phyloP scores from a whole-genome alignment of 1,284 basidiomycete species.

The Jaminaea rosea region DNA sequence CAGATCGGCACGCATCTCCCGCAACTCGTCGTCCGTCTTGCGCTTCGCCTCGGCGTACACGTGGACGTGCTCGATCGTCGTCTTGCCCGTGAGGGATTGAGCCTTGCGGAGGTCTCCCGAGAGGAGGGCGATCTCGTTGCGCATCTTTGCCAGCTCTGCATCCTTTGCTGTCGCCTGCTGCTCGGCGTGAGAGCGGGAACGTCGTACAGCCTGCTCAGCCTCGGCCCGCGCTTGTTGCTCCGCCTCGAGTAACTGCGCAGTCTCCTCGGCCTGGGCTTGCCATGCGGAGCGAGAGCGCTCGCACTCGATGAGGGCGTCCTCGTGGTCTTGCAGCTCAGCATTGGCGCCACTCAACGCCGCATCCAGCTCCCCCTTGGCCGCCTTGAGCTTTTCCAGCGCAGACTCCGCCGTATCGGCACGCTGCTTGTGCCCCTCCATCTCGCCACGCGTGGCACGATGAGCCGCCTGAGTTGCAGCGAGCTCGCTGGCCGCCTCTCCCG shows the following conservation, averaged over 20 bases:
- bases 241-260: conserved; percentile 28
- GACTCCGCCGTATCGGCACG: conserved; percentile 57
- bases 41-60: conserved; percentile 94
- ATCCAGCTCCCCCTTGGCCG: conserved; percentile 53
- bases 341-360: conserved; percentile 65
- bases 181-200: conserved; percentile 15
- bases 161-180: conserved; percentile 64
- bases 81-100: conserved; percentile 78
- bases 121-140: conserved; percentile 59
- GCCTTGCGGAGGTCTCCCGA: conserved; percentile 55
- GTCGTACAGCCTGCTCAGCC: no score
- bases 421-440: conserved; percentile 69
- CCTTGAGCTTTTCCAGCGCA: conserved; percentile 18
- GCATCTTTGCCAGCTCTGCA: conserved; percentile 71
- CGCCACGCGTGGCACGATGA: conserved; percentile 63
- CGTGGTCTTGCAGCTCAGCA: conserved; percentile 29
- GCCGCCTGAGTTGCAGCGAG: conserved; percentile 62
- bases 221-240: conserved; percentile 44
- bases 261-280: conserved; percentile 33
- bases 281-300: conserved; percentile 23
- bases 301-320: conserved; percentile 33
- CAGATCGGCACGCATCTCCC: conserved; percentile 54
- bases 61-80: conserved; percentile 95
- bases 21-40: conserved; percentile 81
- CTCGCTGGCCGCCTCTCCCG: conserved; percentile 54